Evolutionary conservation across 2,329 filamentous ascomycete genomes (phyloP).

Genomic region (Fusarium subtropicale): DNA sequence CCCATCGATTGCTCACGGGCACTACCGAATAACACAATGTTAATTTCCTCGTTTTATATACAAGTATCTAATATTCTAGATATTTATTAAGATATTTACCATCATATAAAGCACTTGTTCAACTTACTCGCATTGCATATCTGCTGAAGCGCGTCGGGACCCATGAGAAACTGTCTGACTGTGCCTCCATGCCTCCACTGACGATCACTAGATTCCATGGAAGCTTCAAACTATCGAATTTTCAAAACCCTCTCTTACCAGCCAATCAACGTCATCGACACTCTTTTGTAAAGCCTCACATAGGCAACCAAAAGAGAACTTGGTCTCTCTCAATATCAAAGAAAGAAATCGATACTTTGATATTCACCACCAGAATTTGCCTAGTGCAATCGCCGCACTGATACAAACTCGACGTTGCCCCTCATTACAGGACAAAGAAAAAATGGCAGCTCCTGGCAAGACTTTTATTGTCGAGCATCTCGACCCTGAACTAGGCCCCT

Average conservation of each 20-base stretch:
- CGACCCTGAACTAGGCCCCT: conserved; percentile 91
- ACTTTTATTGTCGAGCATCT: conserved; percentile 97
- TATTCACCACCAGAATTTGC: conserved; percentile 20
- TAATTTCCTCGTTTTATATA: not conserved
- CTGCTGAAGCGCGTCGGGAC: not conserved
- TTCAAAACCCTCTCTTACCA: conserved; percentile 34
- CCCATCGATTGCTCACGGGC: not conserved
- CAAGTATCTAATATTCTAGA: not conserved
- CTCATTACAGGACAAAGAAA: conserved; percentile 33
- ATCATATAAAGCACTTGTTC: not conserved
- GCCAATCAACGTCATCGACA: conserved; percentile 28
- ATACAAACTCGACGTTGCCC: conserved; percentile 11
- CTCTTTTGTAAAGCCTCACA: conserved; percentile 18
- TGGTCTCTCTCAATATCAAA: conserved; percentile 11
- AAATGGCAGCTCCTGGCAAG: conserved; percentile 63
- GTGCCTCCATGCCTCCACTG: conserved; percentile 30
- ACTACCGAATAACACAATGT: not conserved
- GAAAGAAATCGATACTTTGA: not conserved
- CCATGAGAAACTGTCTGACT: not conserved
- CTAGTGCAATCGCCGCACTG: conserved; percentile 20
- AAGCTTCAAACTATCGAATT: conserved; percentile 30
- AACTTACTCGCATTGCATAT: not conserved
- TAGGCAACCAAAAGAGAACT: conserved; percentile 4
- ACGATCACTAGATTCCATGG: conserved; percentile 21
- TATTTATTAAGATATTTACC: not conserved